phyloP scores from a whole-genome alignment of 2,329 filamentous ascomycete genomes.

The Hyphodiscus sp. region DNA sequence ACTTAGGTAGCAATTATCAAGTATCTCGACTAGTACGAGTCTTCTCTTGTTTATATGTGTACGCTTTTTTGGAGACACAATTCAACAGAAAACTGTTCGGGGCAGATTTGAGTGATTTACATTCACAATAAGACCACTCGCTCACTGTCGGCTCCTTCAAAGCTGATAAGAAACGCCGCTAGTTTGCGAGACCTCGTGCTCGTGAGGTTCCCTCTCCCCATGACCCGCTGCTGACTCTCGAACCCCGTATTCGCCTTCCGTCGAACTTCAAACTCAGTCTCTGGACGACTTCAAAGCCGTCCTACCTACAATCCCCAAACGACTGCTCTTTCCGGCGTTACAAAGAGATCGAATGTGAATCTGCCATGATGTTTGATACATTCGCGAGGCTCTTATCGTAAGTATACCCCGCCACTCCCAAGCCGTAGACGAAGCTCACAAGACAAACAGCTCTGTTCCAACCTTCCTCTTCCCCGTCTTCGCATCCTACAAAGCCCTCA shows the following conservation, averaged over 20 bases:
- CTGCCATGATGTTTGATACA: constrained; percentile 62
- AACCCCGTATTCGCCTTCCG: neutral
- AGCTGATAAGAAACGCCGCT: constrained; percentile 11
- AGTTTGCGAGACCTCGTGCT: neutral
- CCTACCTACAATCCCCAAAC: neutral
- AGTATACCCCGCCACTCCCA: constrained; percentile 34
- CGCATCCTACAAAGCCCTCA: constrained; percentile 96
- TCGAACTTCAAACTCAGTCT: neutral
- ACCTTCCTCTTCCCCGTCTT: constrained; percentile 94
- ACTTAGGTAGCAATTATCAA: neutral
- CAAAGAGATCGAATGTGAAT: neutral
- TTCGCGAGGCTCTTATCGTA: constrained; percentile 73
- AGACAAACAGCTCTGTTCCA: constrained; percentile 60
- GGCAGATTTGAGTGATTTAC: neutral
- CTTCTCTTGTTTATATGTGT: neutral
- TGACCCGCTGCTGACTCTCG: constrained; percentile 7
- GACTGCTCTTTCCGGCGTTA: neutral
- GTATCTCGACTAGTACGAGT: neutral
- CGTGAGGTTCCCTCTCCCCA: neutral
- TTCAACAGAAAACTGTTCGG: neutral
- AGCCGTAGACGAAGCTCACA: constrained; percentile 11
- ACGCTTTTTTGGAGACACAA: constrained; percentile 2
- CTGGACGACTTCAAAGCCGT: neutral
- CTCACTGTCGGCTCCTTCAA: neutral
- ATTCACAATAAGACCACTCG: neutral